Evolutionary conservation across 148 eudicot genomes (phyloP).

Genomic region (Amaranthus cruentus): DNA sequence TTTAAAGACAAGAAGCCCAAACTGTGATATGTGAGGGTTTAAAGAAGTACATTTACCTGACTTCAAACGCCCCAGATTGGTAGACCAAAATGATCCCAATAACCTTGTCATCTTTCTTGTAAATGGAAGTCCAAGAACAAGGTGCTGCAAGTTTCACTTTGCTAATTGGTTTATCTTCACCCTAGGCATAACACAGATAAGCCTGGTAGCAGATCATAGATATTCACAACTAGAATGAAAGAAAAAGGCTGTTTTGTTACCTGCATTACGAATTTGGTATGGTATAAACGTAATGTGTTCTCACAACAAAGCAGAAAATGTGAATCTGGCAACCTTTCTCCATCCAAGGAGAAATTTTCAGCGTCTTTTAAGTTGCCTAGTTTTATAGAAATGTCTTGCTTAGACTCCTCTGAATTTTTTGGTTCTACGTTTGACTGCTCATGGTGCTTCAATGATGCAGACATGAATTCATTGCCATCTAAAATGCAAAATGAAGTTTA

Average conservation of each 20-base stretch:
- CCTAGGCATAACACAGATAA: slow-evolving; percentile 36
- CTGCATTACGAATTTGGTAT: slow-evolving; percentile 45
- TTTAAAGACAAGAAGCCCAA: too few species aligned
- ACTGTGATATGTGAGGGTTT: neutral
- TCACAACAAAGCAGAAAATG: slow-evolving; percentile 56
- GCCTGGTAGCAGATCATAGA: slow-evolving; percentile 3
- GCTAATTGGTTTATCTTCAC: slow-evolving; percentile 49
- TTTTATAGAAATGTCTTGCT: slow-evolving; percentile 21
- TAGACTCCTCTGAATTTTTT: slow-evolving; percentile 20
- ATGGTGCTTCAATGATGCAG: slow-evolving; percentile 24
- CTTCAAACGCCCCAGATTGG: slow-evolving; percentile 59
- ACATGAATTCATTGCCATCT: slow-evolving; percentile 28
- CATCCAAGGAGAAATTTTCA: slow-evolving; percentile 18
- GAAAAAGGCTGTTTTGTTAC: slow-evolving; percentile 29
- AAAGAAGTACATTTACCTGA: slow-evolving; percentile 37
- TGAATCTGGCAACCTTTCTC: slow-evolving; percentile 35
- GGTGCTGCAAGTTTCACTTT: slow-evolving; percentile 56
- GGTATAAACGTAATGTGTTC: slow-evolving; percentile 42
- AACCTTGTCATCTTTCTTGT: slow-evolving; percentile 42
- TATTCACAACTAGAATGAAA: neutral
- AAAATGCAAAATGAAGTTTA: slow-evolving; percentile 22
- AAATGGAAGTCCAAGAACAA: slow-evolving; percentile 68
- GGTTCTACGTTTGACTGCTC: slow-evolving; percentile 28
- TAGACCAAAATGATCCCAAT: slow-evolving; percentile 49
- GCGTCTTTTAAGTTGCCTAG: slow-evolving; percentile 26